Evolutionary conservation across 1,139 yeast genomes (phyloP).

Genomic region (Meyerozyma guilliermondii): DNA sequence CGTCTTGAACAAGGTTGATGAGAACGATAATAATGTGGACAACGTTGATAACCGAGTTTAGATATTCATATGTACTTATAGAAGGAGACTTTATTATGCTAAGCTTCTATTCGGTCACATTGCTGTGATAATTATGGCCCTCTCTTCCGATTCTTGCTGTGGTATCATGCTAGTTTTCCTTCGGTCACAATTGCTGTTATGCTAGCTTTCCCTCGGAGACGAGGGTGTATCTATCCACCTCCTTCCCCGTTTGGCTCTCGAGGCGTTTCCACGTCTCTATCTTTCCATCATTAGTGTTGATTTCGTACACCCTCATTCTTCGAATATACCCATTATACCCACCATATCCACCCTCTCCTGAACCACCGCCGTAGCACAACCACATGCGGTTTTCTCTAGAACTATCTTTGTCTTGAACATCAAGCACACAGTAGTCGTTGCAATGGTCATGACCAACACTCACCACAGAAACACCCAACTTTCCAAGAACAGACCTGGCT

Average conservation of each 20-base stretch:
- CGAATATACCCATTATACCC: constrained; percentile 85
- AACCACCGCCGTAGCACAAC: constrained; percentile 92
- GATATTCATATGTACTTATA: background rate
- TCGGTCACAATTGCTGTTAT: no score
- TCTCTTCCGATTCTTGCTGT: no score
- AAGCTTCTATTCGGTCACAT: no score
- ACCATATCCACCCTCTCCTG: constrained; percentile 93
- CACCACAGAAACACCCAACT: constrained; percentile 64
- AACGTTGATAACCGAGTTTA: constrained; percentile 1
- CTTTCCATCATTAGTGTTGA: constrained; percentile 49
- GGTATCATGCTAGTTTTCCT: no score
- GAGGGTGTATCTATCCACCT: constrained; percentile 56
- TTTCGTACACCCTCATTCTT: constrained; percentile 64
- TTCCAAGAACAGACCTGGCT: constrained; percentile 52
- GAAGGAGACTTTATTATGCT: background rate
- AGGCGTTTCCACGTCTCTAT: constrained; percentile 71
- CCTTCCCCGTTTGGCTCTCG: constrained; percentile 45
- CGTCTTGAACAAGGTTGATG: background rate
- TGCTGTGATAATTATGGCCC: no score
- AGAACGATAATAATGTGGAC: background rate
- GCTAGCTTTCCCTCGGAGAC: background rate
- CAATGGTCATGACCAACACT: constrained; percentile 94
- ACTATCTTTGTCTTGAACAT: constrained; percentile 19
- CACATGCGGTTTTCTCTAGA: constrained; percentile 48
- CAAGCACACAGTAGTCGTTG: constrained; percentile 78